Base-by-base conservation (phyloP, 2,329 filamentous ascomycete genomes). In the Fusarium aywerte region DNA sequence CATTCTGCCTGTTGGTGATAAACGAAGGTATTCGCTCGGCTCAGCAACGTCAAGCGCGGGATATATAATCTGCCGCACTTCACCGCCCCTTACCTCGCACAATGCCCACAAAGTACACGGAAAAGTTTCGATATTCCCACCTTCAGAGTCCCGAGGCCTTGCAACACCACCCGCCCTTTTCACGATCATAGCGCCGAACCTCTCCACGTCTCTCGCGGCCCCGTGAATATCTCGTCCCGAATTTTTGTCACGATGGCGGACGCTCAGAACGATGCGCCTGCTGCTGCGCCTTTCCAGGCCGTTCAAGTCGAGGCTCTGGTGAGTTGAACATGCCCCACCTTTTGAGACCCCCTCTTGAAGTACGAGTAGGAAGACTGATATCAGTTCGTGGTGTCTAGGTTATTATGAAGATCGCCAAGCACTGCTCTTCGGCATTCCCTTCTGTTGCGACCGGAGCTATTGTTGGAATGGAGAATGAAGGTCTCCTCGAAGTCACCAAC, bases 361-460 rank as follows among this genome's bases (percentile, higher is more conserved):
- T 74, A 62, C 71, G 62, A 65, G 62, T 36, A 58, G 18, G 33
- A 58, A 59, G 58, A 61, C 60, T 72, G 62, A 69, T 58, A 57
- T 55, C 64, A 55, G 62, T 53, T 58, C 31, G 45, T 62, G 49
- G 45, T 62, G 56, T 74, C 52, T 73, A 96, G 92, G 92, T 96
- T 76, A 92, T 97, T 73, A 95, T 97, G 91, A 97, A 97, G 85
- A 94, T 98, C 79, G 94, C 96, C 81, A 97, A 96, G 83, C 94
- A 97, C 84, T 93, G 92, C 83, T 91, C 93, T 58, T 88, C 92
- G 75, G 87, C 87, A 54, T 97, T 97, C 83, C 95, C 95, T 47
- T 95, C 93, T 51, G 90, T 90, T 57, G 93, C 93, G 58, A 97
- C 94, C 56, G 95, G 95, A 66, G 92, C 91, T 66, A 87, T 97